Evolutionary conservation across 148 eudicot species (phyloP), one percentile per base, ranked within the genome.

Genomic region (Simmondsia chinensis): DNA sequence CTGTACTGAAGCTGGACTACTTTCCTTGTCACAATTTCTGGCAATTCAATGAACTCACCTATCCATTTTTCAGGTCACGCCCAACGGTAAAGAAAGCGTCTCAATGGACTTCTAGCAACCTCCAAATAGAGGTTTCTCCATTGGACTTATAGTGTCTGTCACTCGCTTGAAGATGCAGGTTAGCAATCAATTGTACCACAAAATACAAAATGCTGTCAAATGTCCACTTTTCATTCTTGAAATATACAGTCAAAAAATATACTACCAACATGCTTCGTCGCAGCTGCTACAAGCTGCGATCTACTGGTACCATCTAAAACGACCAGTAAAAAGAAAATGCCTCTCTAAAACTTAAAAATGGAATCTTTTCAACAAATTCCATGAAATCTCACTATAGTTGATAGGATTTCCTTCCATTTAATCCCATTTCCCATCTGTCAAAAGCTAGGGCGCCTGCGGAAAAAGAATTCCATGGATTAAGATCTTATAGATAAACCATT

Each of bases 271-370:
- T 88, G 81, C 83, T 83, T 73, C 59, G 45, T 23, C 44, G 87
- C 94, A 77, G 91, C 94, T 66, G 69, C 82, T 61, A 68, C 61
- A 61, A 80, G 88, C 83, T 77, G 76, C 94, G 72, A 63, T 63
- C 60, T 60, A 52, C 64, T 51, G 71, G 69, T 75, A 70, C 65
- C 96, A 80, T 83, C 74, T 68, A 83, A 79, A 67, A 63, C 61
- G 51, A 65, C 73, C 58, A 38, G 58, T 35, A 20, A 33, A 28
- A 39, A 48, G 29, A 30, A 20, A 60, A 39, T 3, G 10, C 4
- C 7, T 22, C 33, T n/a, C 46, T 30, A 43, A 54, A 46, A 10
- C 46, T 48, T 27, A 20, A 29, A 50, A 33, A 20, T 43, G 33
- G 32, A 33, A 46, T 61, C 59, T 56, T 30, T 50, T 57, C 46